Evolutionary conservation across 495 filamentous ascomycete genomes (phyloP).

Genomic region (Daldinia caldariorum): DNA sequence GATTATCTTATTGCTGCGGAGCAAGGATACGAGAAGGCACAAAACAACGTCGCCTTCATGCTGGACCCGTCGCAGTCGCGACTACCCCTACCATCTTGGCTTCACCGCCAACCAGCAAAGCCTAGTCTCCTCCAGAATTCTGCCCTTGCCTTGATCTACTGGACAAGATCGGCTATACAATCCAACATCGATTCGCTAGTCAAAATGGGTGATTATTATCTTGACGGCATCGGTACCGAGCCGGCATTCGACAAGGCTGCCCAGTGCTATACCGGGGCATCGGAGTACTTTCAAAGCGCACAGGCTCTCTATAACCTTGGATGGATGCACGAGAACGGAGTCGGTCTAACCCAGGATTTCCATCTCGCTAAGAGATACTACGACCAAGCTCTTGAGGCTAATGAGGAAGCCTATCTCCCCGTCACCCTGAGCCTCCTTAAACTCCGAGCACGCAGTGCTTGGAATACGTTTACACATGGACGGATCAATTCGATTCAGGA

Average conservation of each 20-base stretch:
- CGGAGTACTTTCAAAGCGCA: slow-evolving; percentile 88
- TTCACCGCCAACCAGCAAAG: slow-evolving; percentile 50
- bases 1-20: slow-evolving; percentile 92
- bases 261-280: slow-evolving; percentile 89
- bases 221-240: slow-evolving; percentile 77
- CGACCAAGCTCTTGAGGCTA: slow-evolving; percentile 89
- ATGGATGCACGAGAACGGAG: slow-evolving; percentile 99
- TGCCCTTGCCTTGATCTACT: slow-evolving; percentile 86
- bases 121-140: slow-evolving; percentile 72
- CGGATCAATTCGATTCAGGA: slow-evolving; percentile 89
- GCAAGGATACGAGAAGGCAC: slow-evolving; percentile 92
- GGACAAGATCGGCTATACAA: slow-evolving; percentile 95
- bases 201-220: slow-evolving; percentile 99
- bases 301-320: slow-evolving; percentile 97
- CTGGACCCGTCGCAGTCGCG: slow-evolving; percentile 79
- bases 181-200: slow-evolving; percentile 92
- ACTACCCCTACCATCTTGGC: slow-evolving; percentile 53
- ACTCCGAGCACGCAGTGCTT: slow-evolving; percentile 82
- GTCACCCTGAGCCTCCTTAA: slow-evolving; percentile 90
- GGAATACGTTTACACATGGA: slow-evolving; percentile 92
- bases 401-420: slow-evolving; percentile 92
- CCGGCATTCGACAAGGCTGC: slow-evolving; percentile 87
- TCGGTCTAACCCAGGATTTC: slow-evolving; percentile 94
- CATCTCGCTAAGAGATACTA: slow-evolving; percentile 97
- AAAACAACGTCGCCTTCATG: slow-evolving; percentile 93